A percentile compares a stretch with the other conserved stretches of the same genome.
Conservation (phyloP, 495 filamentous ascomycete species). For the Polyplosphaeria fusca region DNA sequence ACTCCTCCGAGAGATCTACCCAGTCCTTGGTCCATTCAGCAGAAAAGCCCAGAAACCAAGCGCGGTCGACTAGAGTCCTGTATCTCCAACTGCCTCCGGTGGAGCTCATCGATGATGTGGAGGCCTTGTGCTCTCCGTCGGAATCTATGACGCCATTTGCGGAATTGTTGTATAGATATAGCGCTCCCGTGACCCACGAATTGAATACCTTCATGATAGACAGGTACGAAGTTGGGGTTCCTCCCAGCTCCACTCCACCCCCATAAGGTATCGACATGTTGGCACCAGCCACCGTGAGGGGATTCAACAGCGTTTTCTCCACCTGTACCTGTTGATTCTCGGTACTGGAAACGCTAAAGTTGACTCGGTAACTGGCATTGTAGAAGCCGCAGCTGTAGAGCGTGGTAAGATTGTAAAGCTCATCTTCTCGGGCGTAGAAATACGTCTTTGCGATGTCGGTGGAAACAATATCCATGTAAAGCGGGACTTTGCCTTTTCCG, state of each 20-base stretch:
- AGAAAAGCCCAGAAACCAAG: no score
- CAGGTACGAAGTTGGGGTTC: no score
- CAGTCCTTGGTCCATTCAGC: not conserved
- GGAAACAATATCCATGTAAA: not conserved
- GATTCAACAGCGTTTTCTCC: not conserved
- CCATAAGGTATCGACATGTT: not conserved
- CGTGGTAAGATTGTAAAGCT: not conserved
- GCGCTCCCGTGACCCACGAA: no score
- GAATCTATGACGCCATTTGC: no score
- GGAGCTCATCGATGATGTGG: no score
- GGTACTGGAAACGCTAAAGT: not conserved
- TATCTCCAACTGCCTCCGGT: no score
- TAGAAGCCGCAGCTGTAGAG: not conserved
- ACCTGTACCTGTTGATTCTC: not conserved
- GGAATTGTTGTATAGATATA: no score
- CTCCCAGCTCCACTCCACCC: not conserved
- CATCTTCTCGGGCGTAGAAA: not conserved
- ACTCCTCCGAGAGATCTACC: not conserved
- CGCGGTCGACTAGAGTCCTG: no score
- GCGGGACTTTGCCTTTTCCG: no score
- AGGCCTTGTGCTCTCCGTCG: no score
- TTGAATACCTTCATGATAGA: no score
- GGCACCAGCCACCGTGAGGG: not conserved
- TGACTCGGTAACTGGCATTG: not conserved
- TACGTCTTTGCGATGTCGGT: not conserved